Base-by-base conservation (phyloP, 78 protist genomes). In the Trichosphaerium sp. region DNA sequence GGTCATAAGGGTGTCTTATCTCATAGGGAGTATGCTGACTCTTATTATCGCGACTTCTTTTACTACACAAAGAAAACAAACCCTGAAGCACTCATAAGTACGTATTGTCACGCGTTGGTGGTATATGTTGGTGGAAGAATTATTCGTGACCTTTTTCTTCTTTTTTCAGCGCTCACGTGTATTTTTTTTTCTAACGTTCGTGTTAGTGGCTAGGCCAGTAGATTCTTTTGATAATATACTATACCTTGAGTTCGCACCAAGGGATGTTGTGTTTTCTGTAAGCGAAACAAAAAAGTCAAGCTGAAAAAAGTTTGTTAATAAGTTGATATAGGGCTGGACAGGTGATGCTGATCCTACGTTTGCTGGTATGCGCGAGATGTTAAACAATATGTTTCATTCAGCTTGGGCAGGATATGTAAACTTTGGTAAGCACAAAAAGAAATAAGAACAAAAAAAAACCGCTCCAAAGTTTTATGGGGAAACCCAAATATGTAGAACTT, bases 301-400 rank as follows among this genome's bases (percentile, higher is more conserved):
- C n/a, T n/a, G n/a, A n/a, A n/a, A n/a, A n/a, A n/a, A n/a, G n/a
- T n/a, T n/a, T n/a, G n/a, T n/a, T n/a, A n/a, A n/a, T n/a, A n/a
- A n/a, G n/a, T n/a, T n/a, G n/a, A n/a, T n/a, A n/a, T n/a, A n/a
- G n/a, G n/a, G n/a, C n/a, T n/a, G n/a, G n/a, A n/a, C n/a, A n/a
- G n/a, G n/a, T n/a, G n/a, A n/a, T n/a, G n/a, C n/a, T n/a, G 65
- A 60, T 26, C 65, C 65, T 15, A 37, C 38, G 35, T 60, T 60
- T 26, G 1, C 25, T 2, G 65, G 65, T 4, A 1, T 60, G 44
- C 2, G n/a, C 8, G 65, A 1, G 15, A 48, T 48, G 26, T 2
- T 60, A 11, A 3, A 4, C 6, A 32, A 60, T 48, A 37, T 60
- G 6, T 23, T 60, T 14, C 26, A 3, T 31, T 32, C 44, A 23